Percentiles rank a stretch among this genome's conserved stretches.
These are phyloP conservation scores for Aspergillus bridgeri DNA, from an alignment of 495 filamentous ascomycete species.

Conservation along the genomic window DNA sequence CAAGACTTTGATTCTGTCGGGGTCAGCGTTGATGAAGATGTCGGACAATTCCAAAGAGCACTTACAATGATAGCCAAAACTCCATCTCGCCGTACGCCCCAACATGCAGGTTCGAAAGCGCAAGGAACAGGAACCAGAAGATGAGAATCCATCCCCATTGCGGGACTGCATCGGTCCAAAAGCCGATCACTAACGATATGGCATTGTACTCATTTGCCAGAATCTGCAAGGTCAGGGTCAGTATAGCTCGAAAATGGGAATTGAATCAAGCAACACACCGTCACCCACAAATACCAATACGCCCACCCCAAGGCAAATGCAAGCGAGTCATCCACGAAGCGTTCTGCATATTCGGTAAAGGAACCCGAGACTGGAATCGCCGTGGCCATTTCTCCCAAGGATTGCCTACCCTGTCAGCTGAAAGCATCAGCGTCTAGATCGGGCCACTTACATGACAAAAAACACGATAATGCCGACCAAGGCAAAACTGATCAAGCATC, in stretches of 20 bases:
- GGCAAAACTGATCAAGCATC: constrained; percentile 61
- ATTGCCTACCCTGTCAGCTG: constrained; percentile 34
- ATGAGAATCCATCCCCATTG: constrained; percentile 61
- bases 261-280: constrained; percentile 24
- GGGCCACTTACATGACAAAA: constrained; percentile 47
- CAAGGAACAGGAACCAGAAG: constrained; percentile 54
- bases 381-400: constrained; percentile 56
- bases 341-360: constrained; percentile 54
- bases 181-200: constrained; percentile 41
- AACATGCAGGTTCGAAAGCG: constrained; percentile 50
- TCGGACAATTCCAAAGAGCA: not conserved
- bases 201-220: constrained; percentile 52
- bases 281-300: constrained; percentile 60
- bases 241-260: not conserved
- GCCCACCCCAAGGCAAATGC: constrained; percentile 54
- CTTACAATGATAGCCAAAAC: constrained; percentile 41
- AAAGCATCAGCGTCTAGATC: not conserved
- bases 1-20: constrained; percentile 42
- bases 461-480: constrained; percentile 61
- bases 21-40: not conserved
- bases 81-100: constrained; percentile 65
- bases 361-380: constrained; percentile 52
- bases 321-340: constrained; percentile 53
- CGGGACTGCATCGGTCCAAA: constrained; percentile 41
- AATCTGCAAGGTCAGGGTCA: constrained; percentile 25